Conservation (phyloP, 164 flowering plant species). For the Vitis vinifera region ASM3070453v1 NC_081808.1:22914501-22915000, state of each 20-base stretch:
- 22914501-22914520: neutral
- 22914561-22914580: slow-evolving; percentile 15
- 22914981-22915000: too few relatives aligned
- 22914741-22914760: neutral
- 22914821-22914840: too few relatives aligned
- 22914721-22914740: neutral
- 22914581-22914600: slow-evolving; percentile 4
- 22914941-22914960: too few relatives aligned
- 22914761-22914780: neutral
- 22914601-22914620: slow-evolving; percentile 1
- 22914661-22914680: neutral
- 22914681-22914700: neutral
- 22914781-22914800: too few relatives aligned
- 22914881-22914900: too few relatives aligned
- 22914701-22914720: neutral
- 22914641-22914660: slow-evolving; percentile 14
- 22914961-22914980: too few relatives aligned
- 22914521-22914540: slow-evolving; percentile 8
- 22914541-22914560: slow-evolving; percentile 6
- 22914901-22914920: too few relatives aligned
- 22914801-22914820: too few relatives aligned
- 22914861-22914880: too few relatives aligned
- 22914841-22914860: too few relatives aligned
- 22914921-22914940: too few relatives aligned
- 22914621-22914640: slow-evolving; percentile 1